Evolutionary conservation across 305 asterid genomes (phyloP), one percentile per base, ranked within the genome.

Genomic region (Petunia hybrid): DNA sequence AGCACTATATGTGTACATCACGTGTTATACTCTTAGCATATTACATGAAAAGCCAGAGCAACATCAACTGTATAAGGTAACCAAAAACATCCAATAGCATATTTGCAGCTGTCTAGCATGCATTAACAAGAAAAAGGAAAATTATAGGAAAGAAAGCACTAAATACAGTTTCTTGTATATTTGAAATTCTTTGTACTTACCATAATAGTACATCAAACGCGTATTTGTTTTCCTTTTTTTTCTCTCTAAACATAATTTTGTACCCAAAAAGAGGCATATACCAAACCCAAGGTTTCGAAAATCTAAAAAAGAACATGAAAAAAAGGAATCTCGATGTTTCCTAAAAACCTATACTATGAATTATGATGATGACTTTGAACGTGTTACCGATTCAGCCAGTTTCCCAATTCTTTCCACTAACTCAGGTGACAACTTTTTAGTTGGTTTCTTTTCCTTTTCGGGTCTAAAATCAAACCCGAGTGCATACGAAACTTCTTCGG

Each of bases 401-500:
- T 92, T 92, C 80, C 89, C 98, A 6, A 96, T 87, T 70, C 87
- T 88, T 81, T 89, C 91, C 1, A 89, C 93, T 68, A 92, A 53
- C 91, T 91, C 93, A 4, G 98, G 98, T 16, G 98, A 86, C 77
- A 96, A 55, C 78, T 93, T 91, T 55, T 86, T 89, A 0, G 73
- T 87, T 89, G 94, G 97, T 84, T 88, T 94, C 90, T 82, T 90
- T 55, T 83, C 93, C 87, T 86, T 93, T 83, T 85, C 97, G 84
- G 81, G 85, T 41, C 97, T 87, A 74, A 94, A 94, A 87, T 94
- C 97, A 16, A 94, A 96, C 13, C 96, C 97, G 41, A 96, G 46
- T 0, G 95, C 98, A 43, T 96, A 97, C 38, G 97, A 94, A 1
- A 96, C 97, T 84, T 96, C 99, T 39, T 93, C 98, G 83, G 97